These are phyloP conservation scores for Daldinia childiae DNA, from an alignment of 495 filamentous ascomycete genomes.

Conservation along the genomic window DNA sequence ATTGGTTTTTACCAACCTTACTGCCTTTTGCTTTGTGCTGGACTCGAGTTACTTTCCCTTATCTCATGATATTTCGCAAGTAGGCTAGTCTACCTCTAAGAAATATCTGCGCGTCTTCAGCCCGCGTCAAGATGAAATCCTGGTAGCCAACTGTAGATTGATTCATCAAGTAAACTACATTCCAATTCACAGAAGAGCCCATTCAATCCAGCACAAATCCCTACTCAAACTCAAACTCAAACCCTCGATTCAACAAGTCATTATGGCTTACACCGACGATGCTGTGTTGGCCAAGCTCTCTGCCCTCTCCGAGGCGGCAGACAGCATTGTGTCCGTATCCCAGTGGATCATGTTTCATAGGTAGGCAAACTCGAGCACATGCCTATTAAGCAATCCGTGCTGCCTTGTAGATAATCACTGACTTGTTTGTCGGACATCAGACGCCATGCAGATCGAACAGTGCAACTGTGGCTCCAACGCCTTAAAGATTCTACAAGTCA, in stretches of 20 bases:
- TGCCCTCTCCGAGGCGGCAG: conserved; percentile 93
- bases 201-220: conserved; percentile 7
- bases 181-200: neutral
- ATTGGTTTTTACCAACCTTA: conserved; percentile 2
- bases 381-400: conserved; percentile 5
- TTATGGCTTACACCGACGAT: conserved; percentile 95
- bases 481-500: conserved; percentile 83
- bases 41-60: conserved; percentile 14
- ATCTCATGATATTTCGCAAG: conserved; percentile 22
- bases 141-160: conserved; percentile 40
- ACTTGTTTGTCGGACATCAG: conserved; percentile 55
- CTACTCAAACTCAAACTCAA: neutral
- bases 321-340: conserved; percentile 91
- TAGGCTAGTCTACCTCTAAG: conserved; percentile 27
- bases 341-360: conserved; percentile 99
- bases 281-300: conserved; percentile 93
- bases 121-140: conserved; percentile 26
- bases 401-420: conserved; percentile 21
- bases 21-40: conserved; percentile 11
- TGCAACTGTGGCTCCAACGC: conserved; percentile 86
- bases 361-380: conserved; percentile 59
- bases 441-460: conserved; percentile 88
- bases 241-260: neutral
- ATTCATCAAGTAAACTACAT: conserved; percentile 28
- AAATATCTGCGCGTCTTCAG: conserved; percentile 8